Conservation (phyloP, 2,329 filamentous ascomycete genomes). For the Claviceps paspali region DNA sequence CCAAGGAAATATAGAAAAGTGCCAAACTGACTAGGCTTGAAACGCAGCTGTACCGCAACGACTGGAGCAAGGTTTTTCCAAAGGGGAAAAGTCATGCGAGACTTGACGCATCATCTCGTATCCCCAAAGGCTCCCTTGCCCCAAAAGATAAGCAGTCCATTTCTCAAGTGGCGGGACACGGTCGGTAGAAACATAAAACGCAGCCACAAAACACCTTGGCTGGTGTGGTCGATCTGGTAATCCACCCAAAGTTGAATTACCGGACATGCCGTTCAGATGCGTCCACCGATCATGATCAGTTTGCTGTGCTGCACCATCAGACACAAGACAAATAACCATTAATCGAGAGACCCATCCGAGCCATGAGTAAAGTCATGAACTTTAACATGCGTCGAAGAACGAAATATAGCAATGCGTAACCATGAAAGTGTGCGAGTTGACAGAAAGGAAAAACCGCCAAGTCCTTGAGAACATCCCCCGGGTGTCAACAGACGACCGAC, state of each 20-base stretch:
- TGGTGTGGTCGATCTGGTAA: slow-evolving; percentile 5
- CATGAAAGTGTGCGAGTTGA: slow-evolving; percentile 11
- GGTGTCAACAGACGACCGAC: not conserved
- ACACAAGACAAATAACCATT: slow-evolving; percentile 7
- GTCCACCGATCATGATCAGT: slow-evolving; percentile 8
- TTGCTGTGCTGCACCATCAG: slow-evolving; percentile 4
- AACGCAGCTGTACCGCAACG: slow-evolving; percentile 24
- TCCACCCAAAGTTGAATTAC: slow-evolving; percentile 15
- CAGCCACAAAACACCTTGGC: not conserved
- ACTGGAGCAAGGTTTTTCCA: slow-evolving; percentile 11
- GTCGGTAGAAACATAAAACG: not conserved
- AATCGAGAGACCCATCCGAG: slow-evolving; percentile 20
- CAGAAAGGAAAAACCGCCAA: slow-evolving; percentile 8
- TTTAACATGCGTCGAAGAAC: slow-evolving; percentile 25
- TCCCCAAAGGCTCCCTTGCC: not conserved
- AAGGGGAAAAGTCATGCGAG: not conserved
- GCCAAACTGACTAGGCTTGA: slow-evolving; percentile 8
- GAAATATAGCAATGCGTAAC: slow-evolving; percentile 25
- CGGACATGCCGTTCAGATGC: slow-evolving; percentile 25
- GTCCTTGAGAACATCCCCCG: not conserved
- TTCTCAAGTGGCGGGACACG: not conserved
- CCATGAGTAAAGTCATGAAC: slow-evolving; percentile 21
- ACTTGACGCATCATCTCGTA: slow-evolving; percentile 3
- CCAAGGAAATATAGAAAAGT: slow-evolving; percentile 16
- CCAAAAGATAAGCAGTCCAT: too few relatives aligned